A percentile compares a stretch with the other conserved stretches of the same genome.
phyloP scores from a whole-genome alignment of 176 grass and related monocot species.

The Carex scoparia region DNA sequence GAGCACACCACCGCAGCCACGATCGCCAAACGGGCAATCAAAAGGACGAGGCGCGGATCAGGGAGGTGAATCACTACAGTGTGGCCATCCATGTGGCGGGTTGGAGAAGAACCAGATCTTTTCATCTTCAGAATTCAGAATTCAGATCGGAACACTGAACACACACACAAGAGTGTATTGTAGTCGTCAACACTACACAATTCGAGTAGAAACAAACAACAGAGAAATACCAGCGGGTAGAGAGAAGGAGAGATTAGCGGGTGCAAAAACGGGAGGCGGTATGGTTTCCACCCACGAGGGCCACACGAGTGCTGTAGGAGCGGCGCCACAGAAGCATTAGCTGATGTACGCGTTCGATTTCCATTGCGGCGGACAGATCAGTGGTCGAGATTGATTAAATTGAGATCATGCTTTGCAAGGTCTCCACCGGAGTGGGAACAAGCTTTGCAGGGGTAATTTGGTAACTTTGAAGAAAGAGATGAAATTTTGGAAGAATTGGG shows the following conservation, averaged over 20 bases:
- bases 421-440: conserved; percentile 54
- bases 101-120: neutral
- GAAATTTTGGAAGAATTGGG: neutral
- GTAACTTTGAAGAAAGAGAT: neutral
- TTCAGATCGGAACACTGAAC: neutral
- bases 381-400: neutral
- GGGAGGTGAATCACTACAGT: conserved; percentile 57
- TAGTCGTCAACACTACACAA: conserved; percentile 10
- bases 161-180: neutral
- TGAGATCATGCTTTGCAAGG: neutral
- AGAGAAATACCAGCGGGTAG: neutral
- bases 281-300: conserved; percentile 96
- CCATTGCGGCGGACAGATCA: conserved; percentile 39
- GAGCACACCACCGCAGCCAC: conserved; percentile 42
- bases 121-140: neutral
- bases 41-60: conserved; percentile 38
- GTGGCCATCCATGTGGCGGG: conserved; percentile 22
- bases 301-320: conserved; percentile 47
- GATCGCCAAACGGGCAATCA: conserved; percentile 53
- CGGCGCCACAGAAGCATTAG: conserved; percentile 59
- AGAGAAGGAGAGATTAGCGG: conserved; percentile 42
- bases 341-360: conserved; percentile 47
- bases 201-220: conserved; percentile 1
- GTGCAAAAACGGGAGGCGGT: conserved; percentile 84
- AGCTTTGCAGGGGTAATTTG: conserved; percentile 5